A percentile compares a stretch with the other conserved stretches of the same genome.
Evolutionary conservation across 768 basidiomycete genomes (phyloP).

Genomic region (Suillus tomentosus): DNA sequence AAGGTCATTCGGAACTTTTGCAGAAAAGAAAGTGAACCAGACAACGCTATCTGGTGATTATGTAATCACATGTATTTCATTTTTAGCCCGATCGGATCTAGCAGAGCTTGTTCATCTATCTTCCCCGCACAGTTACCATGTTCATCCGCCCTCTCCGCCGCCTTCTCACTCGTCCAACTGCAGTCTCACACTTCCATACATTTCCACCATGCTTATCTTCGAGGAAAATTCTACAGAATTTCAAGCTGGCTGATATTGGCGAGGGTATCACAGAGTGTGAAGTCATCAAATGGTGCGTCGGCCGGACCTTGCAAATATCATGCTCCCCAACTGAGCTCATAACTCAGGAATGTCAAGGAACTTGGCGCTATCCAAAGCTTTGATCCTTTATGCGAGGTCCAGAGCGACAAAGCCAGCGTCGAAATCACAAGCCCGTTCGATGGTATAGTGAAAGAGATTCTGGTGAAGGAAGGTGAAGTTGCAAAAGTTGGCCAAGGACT

Average conservation of each 20-base stretch:
- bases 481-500: conserved; percentile 81
- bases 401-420: conserved; percentile 89
- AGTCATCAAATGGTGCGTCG: conserved; percentile 77
- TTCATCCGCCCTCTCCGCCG: conserved; percentile 22
- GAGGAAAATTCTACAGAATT: conserved; percentile 50
- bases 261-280: conserved; percentile 93
- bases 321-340: background rate
- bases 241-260: conserved; percentile 84
- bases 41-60: background rate
- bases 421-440: conserved; percentile 90
- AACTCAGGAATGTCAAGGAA: conserved; percentile 63
- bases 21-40: background rate
- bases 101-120: conserved; percentile 3
- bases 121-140: conserved; percentile 6
- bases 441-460: conserved; percentile 68
- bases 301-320: conserved; percentile 28
- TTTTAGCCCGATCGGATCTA: conserved; percentile 13
- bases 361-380: conserved; percentile 57
- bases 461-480: conserved; percentile 80
- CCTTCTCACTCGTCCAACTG: conserved; percentile 28
- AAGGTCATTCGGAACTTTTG: background rate
- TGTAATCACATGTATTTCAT: background rate
- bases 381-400: conserved; percentile 79
- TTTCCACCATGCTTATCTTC: conserved; percentile 32
- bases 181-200: conserved; percentile 40